phyloP scores from a whole-genome alignment of 1,284 basidiomycete species.

The Jaminaea rosea region DNA sequence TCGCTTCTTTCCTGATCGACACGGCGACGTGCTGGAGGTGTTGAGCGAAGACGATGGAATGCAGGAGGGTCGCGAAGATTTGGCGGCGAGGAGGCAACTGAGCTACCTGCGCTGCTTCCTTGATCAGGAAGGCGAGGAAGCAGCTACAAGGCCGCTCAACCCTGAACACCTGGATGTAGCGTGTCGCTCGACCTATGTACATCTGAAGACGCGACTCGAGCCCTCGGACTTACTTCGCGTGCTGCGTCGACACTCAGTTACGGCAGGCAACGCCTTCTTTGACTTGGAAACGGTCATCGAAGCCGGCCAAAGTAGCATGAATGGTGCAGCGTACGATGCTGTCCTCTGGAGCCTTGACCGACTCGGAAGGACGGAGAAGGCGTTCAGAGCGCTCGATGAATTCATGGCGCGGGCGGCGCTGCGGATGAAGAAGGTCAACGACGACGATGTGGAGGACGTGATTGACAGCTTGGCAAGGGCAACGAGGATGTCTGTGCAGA shows the following conservation, averaged over 20 bases:
- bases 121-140: slow-evolving; percentile 23
- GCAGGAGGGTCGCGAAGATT: slow-evolving; percentile 55
- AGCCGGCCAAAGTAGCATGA: slow-evolving; percentile 66
- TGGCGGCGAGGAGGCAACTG: too few relatives aligned
- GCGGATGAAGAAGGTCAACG: slow-evolving; percentile 2
- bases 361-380: slow-evolving; percentile 58
- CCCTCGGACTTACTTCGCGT: slow-evolving; percentile 61
- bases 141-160: background rate
- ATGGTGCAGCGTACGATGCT: slow-evolving; percentile 61
- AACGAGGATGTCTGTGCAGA: slow-evolving; percentile 22
- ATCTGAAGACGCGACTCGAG: slow-evolving; percentile 64
- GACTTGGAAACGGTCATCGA: slow-evolving; percentile 57
- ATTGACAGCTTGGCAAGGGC: slow-evolving; percentile 7
- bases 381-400: slow-evolving; percentile 27
- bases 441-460: slow-evolving; percentile 3
- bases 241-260: slow-evolving; percentile 61
- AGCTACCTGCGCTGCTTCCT: slow-evolving; percentile 71
- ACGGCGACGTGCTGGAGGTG: slow-evolving; percentile 51
- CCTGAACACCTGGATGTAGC: slow-evolving; percentile 50
- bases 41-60: slow-evolving; percentile 48
- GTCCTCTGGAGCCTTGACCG: slow-evolving; percentile 73
- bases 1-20: slow-evolving; percentile 55
- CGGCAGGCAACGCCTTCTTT: slow-evolving; percentile 57
- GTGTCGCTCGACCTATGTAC: slow-evolving; percentile 61
- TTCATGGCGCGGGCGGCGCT: slow-evolving; percentile 50